phyloP scores from a whole-genome alignment of 2,329 filamentous ascomycete species.

The Trichoderma sp. region DNA sequence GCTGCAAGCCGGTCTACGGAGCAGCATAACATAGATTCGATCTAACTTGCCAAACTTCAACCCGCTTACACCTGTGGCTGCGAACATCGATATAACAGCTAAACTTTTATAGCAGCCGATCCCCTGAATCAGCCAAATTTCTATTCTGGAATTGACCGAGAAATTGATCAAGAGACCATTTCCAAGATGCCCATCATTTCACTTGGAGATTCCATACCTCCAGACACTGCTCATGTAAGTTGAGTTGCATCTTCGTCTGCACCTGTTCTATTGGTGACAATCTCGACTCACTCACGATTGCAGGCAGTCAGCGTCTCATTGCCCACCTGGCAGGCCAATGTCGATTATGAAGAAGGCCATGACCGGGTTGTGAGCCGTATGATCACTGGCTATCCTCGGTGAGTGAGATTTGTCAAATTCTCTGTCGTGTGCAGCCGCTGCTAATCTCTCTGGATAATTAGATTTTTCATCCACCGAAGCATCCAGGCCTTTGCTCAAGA shows the following conservation, averaged over 20 bases:
- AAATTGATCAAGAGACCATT: background rate
- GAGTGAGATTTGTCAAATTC: slow-evolving; percentile 21
- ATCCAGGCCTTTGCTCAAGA: slow-evolving; percentile 71
- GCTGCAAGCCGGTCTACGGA: background rate
- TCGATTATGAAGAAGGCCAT: slow-evolving; percentile 92
- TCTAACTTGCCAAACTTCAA: background rate
- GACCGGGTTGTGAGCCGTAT: slow-evolving; percentile 81
- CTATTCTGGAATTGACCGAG: background rate
- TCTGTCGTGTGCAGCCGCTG: background rate
- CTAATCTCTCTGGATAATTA: slow-evolving; percentile 30
- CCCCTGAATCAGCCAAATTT: background rate
- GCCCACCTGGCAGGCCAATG: slow-evolving; percentile 85
- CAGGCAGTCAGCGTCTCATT: slow-evolving; percentile 95
- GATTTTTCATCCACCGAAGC: slow-evolving; percentile 87
- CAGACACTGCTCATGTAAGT: slow-evolving; percentile 74
- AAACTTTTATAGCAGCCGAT: no score
- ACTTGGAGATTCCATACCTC: slow-evolving; percentile 70
- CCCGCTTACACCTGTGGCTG: background rate
- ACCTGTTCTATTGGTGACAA: background rate
- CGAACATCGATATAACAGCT: background rate
- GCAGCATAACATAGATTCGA: background rate
- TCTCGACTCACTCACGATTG: background rate
- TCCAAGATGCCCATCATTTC: slow-evolving; percentile 47
- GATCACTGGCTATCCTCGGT: slow-evolving; percentile 88
- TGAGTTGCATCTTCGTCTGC: background rate